A percentile compares a stretch with the other conserved stretches of the same genome.
phyloP scores from a whole-genome alignment of 257 asterid genomes.

The Solanum acaule region DNA sequence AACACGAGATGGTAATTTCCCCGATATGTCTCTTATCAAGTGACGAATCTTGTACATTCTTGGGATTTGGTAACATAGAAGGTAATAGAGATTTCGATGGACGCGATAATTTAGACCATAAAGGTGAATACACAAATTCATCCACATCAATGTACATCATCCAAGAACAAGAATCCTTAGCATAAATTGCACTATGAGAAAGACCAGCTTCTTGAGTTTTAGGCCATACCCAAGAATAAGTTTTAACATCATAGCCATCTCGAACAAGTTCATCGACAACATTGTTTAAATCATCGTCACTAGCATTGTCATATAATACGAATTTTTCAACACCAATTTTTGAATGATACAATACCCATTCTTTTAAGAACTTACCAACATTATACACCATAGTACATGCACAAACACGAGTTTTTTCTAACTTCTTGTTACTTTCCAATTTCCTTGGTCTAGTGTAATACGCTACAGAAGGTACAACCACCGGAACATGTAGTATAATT shows the following conservation, averaged over 20 bases:
- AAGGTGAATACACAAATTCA: constrained; percentile 63
- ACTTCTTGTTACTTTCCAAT: background rate
- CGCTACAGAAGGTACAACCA: too few species aligned
- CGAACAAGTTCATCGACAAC: too few species aligned
- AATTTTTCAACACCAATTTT: background rate
- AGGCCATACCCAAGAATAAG: too few species aligned
- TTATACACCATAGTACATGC: background rate
- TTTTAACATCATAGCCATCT: too few species aligned
- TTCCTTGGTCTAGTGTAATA: background rate
- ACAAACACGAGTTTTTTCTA: background rate
- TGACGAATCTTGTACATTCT: background rate
- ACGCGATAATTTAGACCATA: constrained; percentile 22
- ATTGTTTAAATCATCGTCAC: too few species aligned
- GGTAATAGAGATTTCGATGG: constrained; percentile 42
- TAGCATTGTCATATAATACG: background rate
- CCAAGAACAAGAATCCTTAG: constrained; percentile 51
- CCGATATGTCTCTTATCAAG: constrained; percentile 14
- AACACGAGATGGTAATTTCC: constrained; percentile 38
- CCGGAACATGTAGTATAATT: too few species aligned
- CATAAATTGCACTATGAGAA: constrained; percentile 55
- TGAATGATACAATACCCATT: background rate
- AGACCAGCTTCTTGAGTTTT: constrained; percentile 69
- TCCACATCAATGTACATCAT: constrained; percentile 76
- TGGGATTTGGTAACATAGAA: background rate
- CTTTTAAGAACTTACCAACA: background rate